phyloP scores from a whole-genome alignment of 768 basidiomycete species.

The Trametes coccinea region DNA sequence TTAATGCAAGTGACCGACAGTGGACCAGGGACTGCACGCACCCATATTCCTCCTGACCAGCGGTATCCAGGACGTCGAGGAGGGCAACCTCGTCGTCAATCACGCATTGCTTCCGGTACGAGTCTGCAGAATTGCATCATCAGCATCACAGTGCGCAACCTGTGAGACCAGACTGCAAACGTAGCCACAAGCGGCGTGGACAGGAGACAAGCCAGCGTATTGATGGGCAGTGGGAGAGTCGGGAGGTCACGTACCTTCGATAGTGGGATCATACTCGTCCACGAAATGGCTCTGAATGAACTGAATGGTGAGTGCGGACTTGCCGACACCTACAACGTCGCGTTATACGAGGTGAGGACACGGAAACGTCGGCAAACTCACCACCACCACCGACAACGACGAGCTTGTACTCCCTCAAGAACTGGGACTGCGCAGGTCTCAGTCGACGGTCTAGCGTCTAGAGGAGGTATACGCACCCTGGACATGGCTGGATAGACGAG shows the following conservation, averaged over 20 bases:
- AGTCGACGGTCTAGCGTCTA: neutral
- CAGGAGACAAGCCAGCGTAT: neutral
- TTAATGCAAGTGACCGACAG: neutral
- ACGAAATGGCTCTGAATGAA: slow-evolving; percentile 97
- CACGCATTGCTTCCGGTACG: slow-evolving; percentile 95
- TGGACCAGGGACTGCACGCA: slow-evolving; percentile 40
- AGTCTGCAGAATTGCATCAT: slow-evolving; percentile 54
- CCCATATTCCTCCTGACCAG: slow-evolving; percentile 99
- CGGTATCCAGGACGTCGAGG: slow-evolving; percentile 95
- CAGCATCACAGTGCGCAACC: neutral
- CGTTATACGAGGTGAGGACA: neutral
- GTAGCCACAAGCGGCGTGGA: neutral
- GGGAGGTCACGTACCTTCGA: slow-evolving; percentile 64
- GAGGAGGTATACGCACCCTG: slow-evolving; percentile 28
- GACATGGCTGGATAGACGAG: slow-evolving; percentile 31
- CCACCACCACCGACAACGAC: slow-evolving; percentile 99
- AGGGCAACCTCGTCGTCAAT: slow-evolving; percentile 99
- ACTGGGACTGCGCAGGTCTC: slow-evolving; percentile 60
- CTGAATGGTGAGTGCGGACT: slow-evolving; percentile 95
- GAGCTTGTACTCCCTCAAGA: slow-evolving; percentile 96
- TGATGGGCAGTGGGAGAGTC: neutral
- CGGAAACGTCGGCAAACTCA: slow-evolving; percentile 35
- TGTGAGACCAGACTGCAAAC: no score
- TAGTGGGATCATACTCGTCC: slow-evolving; percentile 93
- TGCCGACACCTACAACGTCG: slow-evolving; percentile 55